Base-by-base conservation (phyloP, 495 filamentous ascomycete genomes). In the Tuber borchii region DNA sequence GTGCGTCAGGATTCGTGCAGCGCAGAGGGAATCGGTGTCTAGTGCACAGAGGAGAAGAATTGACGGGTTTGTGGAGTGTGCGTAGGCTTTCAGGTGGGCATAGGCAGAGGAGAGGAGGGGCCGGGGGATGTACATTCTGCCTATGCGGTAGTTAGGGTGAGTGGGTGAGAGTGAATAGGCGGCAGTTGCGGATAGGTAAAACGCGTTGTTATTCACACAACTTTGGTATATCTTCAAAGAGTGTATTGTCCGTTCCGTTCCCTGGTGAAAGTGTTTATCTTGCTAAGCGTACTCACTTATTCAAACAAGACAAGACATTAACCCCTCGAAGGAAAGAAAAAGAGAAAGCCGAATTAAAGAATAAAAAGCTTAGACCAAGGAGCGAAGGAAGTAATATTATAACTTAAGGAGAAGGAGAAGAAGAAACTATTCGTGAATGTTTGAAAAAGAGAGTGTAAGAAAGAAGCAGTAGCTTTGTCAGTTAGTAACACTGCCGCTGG, bases 1-100 rank as follows among this genome's bases (percentile, higher is more conserved):
- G 20, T 90, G 88, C 1, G 95, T 95, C 22, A 99, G 89, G 73
- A 99, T 98, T 72, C 94, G 93, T 81, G 93, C 94, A 72, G 94
- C 96, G 85, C 95, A 98, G 48, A 99, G 90, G 72, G 95, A 92
- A 86, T 99, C 95, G 69, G 95, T 93, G 83, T 97, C 95, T 82
- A 98, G 91, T 44, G 94, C 92, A 76, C 93, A 93, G 71, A 99
- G 90, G 74, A 99, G 89, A n/a, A 98, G 88, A 77, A 98, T 92
- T 6, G 93, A 93, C 56, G 94, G 91, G 6, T 93, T 94, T 39
- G 93, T 89, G 12, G 93, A 89, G 83, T 95, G 92, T 74, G 93
- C 90, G 43, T 91, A 90, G 81, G 88, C 88, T 83, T 94, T 88
- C 70, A 98, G 90, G 84, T 97, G 91, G 73, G 88, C 87, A 88